Evolutionary conservation across 148 eudicot species (phyloP).

Genomic region (Suaeda aralocaspica): DNA sequence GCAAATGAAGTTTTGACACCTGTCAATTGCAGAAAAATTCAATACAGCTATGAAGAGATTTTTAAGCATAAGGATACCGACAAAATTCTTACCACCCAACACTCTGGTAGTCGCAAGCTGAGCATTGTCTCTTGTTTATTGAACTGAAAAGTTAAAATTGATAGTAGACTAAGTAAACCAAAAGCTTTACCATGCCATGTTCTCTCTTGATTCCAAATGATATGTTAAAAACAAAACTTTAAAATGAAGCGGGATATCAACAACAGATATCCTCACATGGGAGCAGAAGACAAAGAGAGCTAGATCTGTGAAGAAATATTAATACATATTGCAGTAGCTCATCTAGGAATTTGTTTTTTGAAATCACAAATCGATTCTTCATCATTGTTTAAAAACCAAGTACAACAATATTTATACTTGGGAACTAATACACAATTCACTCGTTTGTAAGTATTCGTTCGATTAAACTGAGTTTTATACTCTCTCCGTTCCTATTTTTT

Average conservation of each 20-base stretch:
- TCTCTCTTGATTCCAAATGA: not conserved
- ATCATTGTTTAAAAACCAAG: too few relatives aligned
- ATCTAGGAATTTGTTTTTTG: too few relatives aligned
- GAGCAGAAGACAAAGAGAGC: not conserved
- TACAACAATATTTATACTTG: too few relatives aligned
- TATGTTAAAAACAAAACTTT: not conserved
- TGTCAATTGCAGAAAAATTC: constrained; percentile 32
- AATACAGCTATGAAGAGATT: constrained; percentile 6
- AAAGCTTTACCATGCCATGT: not conserved
- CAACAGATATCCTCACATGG: not conserved
- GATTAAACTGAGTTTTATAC: too few relatives aligned
- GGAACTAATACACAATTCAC: too few relatives aligned
- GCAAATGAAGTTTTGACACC: constrained; percentile 92
- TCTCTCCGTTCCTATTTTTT: too few relatives aligned
- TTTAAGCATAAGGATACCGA: constrained; percentile 8
- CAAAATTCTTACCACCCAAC: constrained; percentile 86
- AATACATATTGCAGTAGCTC: too few relatives aligned
- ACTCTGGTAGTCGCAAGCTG: constrained; percentile 73
- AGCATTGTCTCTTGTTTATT: constrained; percentile 54
- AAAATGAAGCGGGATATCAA: not conserved
- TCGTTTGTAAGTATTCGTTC: too few relatives aligned
- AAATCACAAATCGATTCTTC: too few relatives aligned
- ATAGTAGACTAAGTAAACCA: not conserved
- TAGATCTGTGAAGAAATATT: not conserved
- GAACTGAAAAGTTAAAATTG: constrained; percentile 46